Evolutionary conservation across 2,329 filamentous ascomycete genomes (phyloP), one percentile per base, ranked within the genome.

Genomic region (Epicoccum nigrum): DNA sequence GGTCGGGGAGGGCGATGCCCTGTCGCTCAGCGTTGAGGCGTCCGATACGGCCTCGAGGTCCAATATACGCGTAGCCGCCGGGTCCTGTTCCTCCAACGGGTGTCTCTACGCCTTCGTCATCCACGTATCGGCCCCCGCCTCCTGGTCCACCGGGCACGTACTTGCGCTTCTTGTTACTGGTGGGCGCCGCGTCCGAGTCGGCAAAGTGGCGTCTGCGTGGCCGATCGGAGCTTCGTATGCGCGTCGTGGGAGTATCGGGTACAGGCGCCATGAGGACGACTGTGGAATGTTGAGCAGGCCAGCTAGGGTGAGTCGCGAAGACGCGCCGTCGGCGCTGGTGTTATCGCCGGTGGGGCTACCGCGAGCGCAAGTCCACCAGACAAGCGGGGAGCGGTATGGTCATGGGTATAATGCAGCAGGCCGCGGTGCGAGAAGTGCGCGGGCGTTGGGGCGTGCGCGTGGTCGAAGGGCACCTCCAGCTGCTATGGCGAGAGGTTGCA

Each of bases 141-240:
- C 90, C 91, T 51, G 90, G 88, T 3, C 91, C 92, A 39, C 92
- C 92, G 27, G 93, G 90, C 39, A 95, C 83, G 76, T 96, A 97
- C 74, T 74, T 77, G 55, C 74, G 73, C 65, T 72, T 72, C 72
- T 80, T 80, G 55, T 57, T 64, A n/a, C n/a, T n/a, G 21, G 74
- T 73, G 25, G 76, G 75, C 44, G 75, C 76, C n/a, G 73, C 74
- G 52, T 75, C 72, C 15, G 73, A 74, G 52, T 75, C 72, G 37
- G 73, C 67, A 28, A 70, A 54, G 54, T 63, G 50, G 42, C 70
- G 68, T 54, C 63, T 63, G n/a, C 62, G 63, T 27, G 68, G 68
- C 55, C 71, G 64, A 40, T 56, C 64, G 20, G 69, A 64, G 54
- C 51, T 67, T 57, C 70, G 65, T 49, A 70, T 64, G 65, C 70